These are phyloP conservation scores for Colletotrichum falcatum DNA, from an alignment of 2,329 filamentous ascomycete genomes.

Conservation along the genomic window DNA sequence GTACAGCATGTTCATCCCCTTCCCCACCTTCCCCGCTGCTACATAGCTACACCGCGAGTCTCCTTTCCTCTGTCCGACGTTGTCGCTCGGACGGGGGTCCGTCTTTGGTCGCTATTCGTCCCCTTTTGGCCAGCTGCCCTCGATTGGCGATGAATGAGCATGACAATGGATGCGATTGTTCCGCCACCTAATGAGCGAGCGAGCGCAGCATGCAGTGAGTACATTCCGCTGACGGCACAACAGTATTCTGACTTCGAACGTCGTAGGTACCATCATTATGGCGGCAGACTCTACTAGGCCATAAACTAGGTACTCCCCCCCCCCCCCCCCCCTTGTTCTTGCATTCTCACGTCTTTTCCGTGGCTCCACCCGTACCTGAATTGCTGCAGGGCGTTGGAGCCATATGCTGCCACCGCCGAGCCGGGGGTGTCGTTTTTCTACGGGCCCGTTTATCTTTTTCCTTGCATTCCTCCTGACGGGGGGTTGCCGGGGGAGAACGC, in stretches of 20 bases:
- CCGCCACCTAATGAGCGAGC: background rate
- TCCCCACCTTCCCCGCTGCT: background rate
- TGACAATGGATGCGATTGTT: background rate
- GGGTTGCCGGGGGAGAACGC: background rate
- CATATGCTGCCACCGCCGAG: conserved; percentile 8
- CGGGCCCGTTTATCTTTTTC: background rate
- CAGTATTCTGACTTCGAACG: background rate
- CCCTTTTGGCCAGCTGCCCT: background rate
- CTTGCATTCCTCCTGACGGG: background rate
- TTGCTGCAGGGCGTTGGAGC: conserved; percentile 16
- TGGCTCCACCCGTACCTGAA: conserved; percentile 23
- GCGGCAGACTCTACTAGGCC: too few relatives aligned
- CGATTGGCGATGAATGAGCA: background rate
- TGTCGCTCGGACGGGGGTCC: background rate
- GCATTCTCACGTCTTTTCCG: background rate
- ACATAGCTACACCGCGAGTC: background rate
- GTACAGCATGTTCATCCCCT: background rate
- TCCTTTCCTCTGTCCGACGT: background rate
- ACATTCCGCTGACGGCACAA: background rate
- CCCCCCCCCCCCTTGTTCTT: background rate
- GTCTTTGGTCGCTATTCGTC: background rate
- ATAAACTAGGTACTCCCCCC: too few relatives aligned
- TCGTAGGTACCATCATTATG: background rate
- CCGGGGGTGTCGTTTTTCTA: background rate
- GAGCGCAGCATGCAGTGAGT: background rate